Evolutionary conservation across 176 grass and related monocot genomes (phyloP), one percentile per base, ranked within the genome.

Genomic region (Oryza officinalis): DNA sequence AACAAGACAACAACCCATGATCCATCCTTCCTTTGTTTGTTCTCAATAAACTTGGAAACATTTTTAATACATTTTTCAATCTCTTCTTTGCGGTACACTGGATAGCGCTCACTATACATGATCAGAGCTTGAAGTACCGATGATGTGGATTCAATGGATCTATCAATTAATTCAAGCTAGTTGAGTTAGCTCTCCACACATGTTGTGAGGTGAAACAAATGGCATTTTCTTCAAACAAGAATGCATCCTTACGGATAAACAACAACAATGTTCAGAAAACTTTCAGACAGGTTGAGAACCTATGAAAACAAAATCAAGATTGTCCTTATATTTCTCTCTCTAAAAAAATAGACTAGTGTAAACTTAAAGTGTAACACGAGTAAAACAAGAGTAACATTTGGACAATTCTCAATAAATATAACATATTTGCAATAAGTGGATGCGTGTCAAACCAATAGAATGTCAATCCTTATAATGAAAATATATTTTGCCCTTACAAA

Each of bases 81-180:
- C 11, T 91, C 92, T 84, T 89, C 26, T 63, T 40, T 49, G 20
- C 84, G 86, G 61, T 94, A 85, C 4, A 20, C 60, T 0, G 81
- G 86, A 81, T 89, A 40, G 26, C 87, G 23, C 4, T 89, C 87
- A 72, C 12, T 67, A 4, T 91, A 94, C 79, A 69, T 47, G 57
- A 91, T 50, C 0, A 89, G 43, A 69, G 86, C 76, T 80, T 89
- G 77, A 17, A 94, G 69, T 31, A 63, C 86, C 2, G 92, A 88
- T 70, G 92, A 91, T 47, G 92, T 91, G 63, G 77, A 85, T 87
- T 94, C 87, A 13, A 89, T 67, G 5, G 47, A 87, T 75, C 92
- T 94, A 71, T 64, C 17, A 81, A 47, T 85, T 67, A 10, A 37
- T 37, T 7, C 6, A 7, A 8, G 1, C 5, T 1, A 37, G 35